Percentiles rank a stretch among this genome's conserved stretches.
Evolutionary conservation across 768 basidiomycete genomes (phyloP).

Genomic region (Omphalotus guepiniiformis): DNA sequence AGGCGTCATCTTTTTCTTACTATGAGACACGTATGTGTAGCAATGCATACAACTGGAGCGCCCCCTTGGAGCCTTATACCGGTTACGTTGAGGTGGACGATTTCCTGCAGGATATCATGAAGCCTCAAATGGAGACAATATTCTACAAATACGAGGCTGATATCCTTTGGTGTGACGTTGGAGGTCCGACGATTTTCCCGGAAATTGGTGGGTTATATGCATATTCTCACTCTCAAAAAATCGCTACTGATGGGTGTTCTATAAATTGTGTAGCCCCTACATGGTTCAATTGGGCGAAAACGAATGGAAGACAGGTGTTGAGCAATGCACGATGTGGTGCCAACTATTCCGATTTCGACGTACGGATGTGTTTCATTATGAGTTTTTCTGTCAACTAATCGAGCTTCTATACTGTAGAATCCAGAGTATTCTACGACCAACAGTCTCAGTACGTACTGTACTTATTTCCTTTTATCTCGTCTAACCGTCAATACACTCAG

Average conservation of each 20-base stretch:
- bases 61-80: constrained; percentile 38
- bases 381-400: background rate
- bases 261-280: background rate
- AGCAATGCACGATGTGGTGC: constrained; percentile 9
- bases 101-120: constrained; percentile 38
- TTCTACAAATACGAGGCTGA: constrained; percentile 26
- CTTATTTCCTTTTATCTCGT: background rate
- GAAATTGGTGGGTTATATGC: constrained; percentile 4
- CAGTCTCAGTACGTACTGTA: constrained; percentile 5
- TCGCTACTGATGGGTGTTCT: too few relatives aligned
- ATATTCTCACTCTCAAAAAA: too few relatives aligned
- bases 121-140: constrained; percentile 36
- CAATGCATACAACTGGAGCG: constrained; percentile 32
- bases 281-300: constrained; percentile 12
- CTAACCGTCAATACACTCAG: constrained; percentile 22
- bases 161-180: constrained; percentile 12
- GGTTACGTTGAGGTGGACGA: constrained; percentile 36
- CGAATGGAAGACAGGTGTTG: constrained; percentile 8
- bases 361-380: background rate
- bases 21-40: too few relatives aligned
- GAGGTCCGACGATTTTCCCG: constrained; percentile 3
- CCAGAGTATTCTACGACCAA: constrained; percentile 9
- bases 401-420: background rate
- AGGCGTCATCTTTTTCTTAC: background rate
- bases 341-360: constrained; percentile 12